Conservation (phyloP, 495 filamentous ascomycete species). For the Aspergillus conjunctus region DNA sequence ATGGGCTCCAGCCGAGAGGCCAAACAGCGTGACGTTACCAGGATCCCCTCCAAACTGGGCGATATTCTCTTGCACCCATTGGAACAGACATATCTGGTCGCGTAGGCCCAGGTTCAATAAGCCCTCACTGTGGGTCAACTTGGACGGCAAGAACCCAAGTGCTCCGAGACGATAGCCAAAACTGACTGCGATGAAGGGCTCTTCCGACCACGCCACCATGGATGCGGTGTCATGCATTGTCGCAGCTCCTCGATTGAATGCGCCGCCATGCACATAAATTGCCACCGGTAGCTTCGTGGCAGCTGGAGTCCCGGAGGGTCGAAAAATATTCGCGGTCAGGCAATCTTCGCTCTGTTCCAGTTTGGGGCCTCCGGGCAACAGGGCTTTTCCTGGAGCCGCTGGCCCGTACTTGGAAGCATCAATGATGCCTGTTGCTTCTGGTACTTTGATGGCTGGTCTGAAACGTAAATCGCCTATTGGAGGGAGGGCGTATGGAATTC, state of each 20-base stretch:
- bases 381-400: conserved; percentile 30
- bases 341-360: conserved; percentile 50
- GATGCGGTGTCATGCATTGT: conserved; percentile 44
- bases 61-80: conserved; percentile 65
- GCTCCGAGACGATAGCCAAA: conserved; percentile 64
- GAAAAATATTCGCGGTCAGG: conserved; percentile 54
- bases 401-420: conserved; percentile 46
- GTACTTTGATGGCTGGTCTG: conserved; percentile 45
- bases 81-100: conserved; percentile 59
- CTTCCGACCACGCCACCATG: conserved; percentile 58
- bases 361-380: conserved; percentile 22
- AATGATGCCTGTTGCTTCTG: conserved; percentile 35
- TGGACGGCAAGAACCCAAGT: conserved; percentile 62
- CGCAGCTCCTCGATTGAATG: conserved; percentile 40
- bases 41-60: conserved; percentile 61
- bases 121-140: conserved; percentile 52
- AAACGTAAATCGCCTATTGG: conserved; percentile 60
- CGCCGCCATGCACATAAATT: conserved; percentile 53
- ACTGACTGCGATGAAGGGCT: conserved; percentile 58
- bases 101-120: conserved; percentile 63
- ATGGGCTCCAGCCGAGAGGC: conserved; percentile 64
- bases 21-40: conserved; percentile 64
- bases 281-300: conserved; percentile 54
- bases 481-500: conserved; percentile 61
- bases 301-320: conserved; percentile 39